Percentiles rank a stretch among this genome's conserved stretches.
These are phyloP conservation scores for Solanum verrucosum DNA, from an alignment of 257 asterid species.

Conservation along the genomic window DNA sequence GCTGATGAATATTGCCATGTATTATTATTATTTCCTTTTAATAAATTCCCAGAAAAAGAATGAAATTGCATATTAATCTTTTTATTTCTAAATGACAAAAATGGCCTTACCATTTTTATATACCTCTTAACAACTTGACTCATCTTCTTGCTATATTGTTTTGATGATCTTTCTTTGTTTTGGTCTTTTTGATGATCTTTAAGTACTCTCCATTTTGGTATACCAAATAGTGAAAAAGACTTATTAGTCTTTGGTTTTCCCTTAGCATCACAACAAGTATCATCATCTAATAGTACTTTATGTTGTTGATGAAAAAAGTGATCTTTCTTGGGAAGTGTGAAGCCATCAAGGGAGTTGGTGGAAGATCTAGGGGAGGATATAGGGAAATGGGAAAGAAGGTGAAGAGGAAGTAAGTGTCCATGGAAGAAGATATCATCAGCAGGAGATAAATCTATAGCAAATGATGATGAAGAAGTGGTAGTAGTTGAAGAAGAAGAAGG, in stretches of 20 bases:
- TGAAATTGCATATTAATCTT: conserved; percentile 7
- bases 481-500: not conserved
- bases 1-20: conserved; percentile 33
- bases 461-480: conserved; percentile 13
- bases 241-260: conserved; percentile 38
- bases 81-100: conserved; percentile 24
- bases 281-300: not conserved
- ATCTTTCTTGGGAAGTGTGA: conserved; percentile 49
- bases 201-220: conserved; percentile 28
- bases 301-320: not conserved
- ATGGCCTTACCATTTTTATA: conserved; percentile 50
- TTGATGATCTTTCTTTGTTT: conserved; percentile 12
- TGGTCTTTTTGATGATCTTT: conserved; percentile 7
- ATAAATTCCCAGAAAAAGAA: conserved; percentile 62
- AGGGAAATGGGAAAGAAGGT: conserved; percentile 64
- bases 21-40: conserved; percentile 5
- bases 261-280: not conserved
- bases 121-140: conserved; percentile 45
- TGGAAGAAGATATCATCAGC: conserved; percentile 93
- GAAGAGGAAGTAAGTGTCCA: conserved; percentile 94
- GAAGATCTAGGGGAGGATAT: conserved; percentile 71
- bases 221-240: conserved; percentile 48
- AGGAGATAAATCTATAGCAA: conserved; percentile 71
- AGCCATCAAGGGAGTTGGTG: conserved; percentile 54
- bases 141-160: conserved; percentile 26